Evolutionary conservation across 2,329 filamentous ascomycete genomes (phyloP), one percentile per base, ranked within the genome.

Genomic region (Ceratocystis cubensis): DNA sequence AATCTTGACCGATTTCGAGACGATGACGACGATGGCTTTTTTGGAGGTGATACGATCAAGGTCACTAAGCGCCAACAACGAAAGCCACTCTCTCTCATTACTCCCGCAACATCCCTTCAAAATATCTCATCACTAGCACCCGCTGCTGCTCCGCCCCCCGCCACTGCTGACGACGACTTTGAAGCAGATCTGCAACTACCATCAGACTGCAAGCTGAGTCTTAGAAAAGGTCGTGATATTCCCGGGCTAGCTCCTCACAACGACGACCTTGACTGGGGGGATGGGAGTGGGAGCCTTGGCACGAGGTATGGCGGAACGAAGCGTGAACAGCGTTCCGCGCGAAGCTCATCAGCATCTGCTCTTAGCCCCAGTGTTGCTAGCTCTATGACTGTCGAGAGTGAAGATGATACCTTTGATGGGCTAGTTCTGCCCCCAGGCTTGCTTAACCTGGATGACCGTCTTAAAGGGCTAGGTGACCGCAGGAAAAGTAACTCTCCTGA

Each of bases 361-460:
- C 82, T 96, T 74, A 97, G 93, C 73, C 93, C 94, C 15, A 97
- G 92, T 74, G 83, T 96, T 66, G 89, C 91, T 22, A 97, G 93
- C 75, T 94, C 89, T 70, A 86, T 96, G 71, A 96, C 91, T 1
- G 83, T 85, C 8, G 94, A 96, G 77, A 97, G 92, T 73, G 93
- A 96, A 73, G 92, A 96, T 71, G 93, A 97, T 75, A 88, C 89
- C 5, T 83, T 97, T 68, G 89, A 94, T 69, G 93, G 93, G n/a
- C 81, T 99, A 15, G 80, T 96, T 22, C 80, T 97, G 20, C 94
- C 94, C 0, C 82, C 83, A 65, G 92, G 91, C 0, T 90, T 90
- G 22, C 80, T 99, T 64, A 87, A 96, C 75, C 88, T 97, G 72
- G 83, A 84, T 50, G 87, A 91, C 70, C 86, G 91, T 64, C 61